These are phyloP conservation scores for Lasiosphaeria miniovina DNA, from an alignment of 495 filamentous ascomycete genomes.

Conservation along the genomic window DNA sequence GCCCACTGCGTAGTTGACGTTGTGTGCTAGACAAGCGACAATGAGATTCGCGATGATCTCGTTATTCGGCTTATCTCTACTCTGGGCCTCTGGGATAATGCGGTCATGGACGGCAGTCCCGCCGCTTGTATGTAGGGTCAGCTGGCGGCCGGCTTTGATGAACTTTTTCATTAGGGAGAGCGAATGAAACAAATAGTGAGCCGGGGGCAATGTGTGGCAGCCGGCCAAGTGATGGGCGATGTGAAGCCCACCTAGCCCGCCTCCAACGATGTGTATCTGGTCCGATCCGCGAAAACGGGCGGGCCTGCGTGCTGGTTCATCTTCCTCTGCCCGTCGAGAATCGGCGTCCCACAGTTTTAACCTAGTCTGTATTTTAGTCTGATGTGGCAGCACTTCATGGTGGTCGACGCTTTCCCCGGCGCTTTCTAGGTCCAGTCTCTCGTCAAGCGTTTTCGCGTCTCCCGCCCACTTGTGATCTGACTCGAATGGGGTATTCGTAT, in stretches of 20 bases:
- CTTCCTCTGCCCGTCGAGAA: too few relatives aligned
- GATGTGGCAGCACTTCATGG: too few relatives aligned
- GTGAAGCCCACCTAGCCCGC: conserved; percentile 46
- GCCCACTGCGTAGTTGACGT: conserved; percentile 54
- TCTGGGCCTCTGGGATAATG: conserved; percentile 20
- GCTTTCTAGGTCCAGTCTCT: too few relatives aligned
- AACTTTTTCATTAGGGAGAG: conserved; percentile 18
- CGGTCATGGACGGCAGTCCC: conserved; percentile 15
- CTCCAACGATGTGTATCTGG: conserved; percentile 53
- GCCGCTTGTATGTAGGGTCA: conserved; percentile 23
- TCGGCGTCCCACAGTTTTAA: too few relatives aligned
- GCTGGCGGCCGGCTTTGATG: conserved; percentile 19
- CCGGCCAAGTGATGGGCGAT: conserved; percentile 49
- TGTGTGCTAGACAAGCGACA: conserved; percentile 60
- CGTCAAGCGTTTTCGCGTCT: too few relatives aligned
- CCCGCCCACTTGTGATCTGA: too few relatives aligned
- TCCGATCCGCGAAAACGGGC: conserved; percentile 17
- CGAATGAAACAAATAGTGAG: conserved; percentile 30
- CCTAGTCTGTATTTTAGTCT: too few relatives aligned
- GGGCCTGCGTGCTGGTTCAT: neutral
- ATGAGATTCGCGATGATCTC: conserved; percentile 69
- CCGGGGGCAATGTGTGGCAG: conserved; percentile 25
- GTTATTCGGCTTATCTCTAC: conserved; percentile 36
- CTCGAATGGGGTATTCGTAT: too few relatives aligned
- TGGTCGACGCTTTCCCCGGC: too few relatives aligned